Evolutionary conservation across 306 rosid genomes (phyloP), one percentile per base, ranked within the genome.

Genomic region (Dalbergia oliveri): DNA sequence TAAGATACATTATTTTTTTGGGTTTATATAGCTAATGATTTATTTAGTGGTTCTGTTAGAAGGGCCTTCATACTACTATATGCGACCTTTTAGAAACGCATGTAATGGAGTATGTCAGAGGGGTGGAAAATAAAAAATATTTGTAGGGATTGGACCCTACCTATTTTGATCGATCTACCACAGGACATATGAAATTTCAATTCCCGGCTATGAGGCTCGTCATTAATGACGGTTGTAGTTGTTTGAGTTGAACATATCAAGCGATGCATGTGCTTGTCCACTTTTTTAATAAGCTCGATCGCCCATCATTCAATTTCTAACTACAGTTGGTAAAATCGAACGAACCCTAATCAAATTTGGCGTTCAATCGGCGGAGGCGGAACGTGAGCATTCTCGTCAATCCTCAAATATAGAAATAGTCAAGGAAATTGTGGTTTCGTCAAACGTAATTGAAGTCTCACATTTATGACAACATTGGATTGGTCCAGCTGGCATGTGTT

Each of bases 181-280:
- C 10, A 6, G 47, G 11, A 9, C 11, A 43, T 43, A 2, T 43
- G 6, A 16, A 80, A 39, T 72, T 79, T 75, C 21, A 45, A 41
- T 62, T 82, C 51, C 5, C 59, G 23, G 31, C 47, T 69, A 35
- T 37, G 26, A 62, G 15, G 69, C 45, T 56, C 66, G 16, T 39
- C 67, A 69, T 34, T 33, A 59, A 69, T 69, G 54, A 59, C 16
- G 4, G 41, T 57, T 4, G 63, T 33, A 43, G 67, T 66, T 26
- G 60, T 78, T 69, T 69, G 31, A 26, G 31, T 26, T 26, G 69
- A 59, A 78, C n/a, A 69, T 58, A 16, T 69, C 70, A 58, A n/a
- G 51, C 63, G 9, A 39, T 33, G 71, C 82, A 79, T 69, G 82
- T 79, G 77, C 39, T 79, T 11, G 35, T 10, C 47, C 37, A 26